phyloP scores from a whole-genome alignment of 306 rosid genomes.

The Biancaea sappan region DNA sequence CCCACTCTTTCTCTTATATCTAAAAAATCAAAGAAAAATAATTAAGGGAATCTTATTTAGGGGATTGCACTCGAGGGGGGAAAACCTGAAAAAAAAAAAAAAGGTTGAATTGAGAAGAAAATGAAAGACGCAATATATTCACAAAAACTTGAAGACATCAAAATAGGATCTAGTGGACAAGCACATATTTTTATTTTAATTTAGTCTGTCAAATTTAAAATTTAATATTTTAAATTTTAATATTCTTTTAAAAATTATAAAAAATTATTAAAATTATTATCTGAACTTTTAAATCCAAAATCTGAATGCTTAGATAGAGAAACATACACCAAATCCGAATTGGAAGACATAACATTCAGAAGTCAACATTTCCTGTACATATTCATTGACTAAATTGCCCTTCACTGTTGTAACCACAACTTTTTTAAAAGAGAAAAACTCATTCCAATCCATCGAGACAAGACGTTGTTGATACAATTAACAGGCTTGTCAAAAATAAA shows the following conservation, averaged over 20 bases:
- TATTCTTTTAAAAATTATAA: too few species aligned
- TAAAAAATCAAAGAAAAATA: background rate
- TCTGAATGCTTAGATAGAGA: too few species aligned
- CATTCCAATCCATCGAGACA: background rate
- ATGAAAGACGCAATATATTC: conserved; percentile 37
- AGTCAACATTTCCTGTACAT: conserved; percentile 55
- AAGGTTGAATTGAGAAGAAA: background rate
- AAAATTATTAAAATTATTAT: too few species aligned
- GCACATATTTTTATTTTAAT: too few species aligned
- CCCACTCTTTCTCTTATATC: background rate
- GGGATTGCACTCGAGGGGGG: background rate
- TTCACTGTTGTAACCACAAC: conserved; percentile 20
- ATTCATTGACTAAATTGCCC: conserved; percentile 55
- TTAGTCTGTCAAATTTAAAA: too few species aligned
- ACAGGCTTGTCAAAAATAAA: conserved; percentile 7
- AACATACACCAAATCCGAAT: too few species aligned
- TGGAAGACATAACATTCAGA: too few species aligned
- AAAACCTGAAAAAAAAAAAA: background rate
- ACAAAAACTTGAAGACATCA: conserved; percentile 21
- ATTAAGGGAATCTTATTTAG: background rate
- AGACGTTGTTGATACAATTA: conserved; percentile 21
- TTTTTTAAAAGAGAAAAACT: background rate
- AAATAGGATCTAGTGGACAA: too few species aligned
- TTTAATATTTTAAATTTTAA: too few species aligned
- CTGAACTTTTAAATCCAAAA: too few species aligned